These are phyloP conservation scores for Fonsecaea erecta DNA, from an alignment of 2,329 filamentous ascomycete genomes.

Conservation along the genomic window DNA sequence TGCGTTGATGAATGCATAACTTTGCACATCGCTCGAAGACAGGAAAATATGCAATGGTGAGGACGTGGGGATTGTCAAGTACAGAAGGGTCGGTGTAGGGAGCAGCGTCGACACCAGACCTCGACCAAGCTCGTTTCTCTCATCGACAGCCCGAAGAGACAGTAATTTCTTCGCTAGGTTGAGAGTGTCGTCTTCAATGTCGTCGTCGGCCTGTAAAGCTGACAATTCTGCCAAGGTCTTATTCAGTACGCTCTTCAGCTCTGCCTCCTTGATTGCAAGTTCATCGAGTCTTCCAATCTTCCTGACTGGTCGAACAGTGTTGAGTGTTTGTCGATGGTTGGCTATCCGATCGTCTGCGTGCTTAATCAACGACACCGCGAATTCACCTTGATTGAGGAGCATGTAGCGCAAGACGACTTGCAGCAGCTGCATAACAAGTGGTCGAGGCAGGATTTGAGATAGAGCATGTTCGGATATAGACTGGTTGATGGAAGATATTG, in stretches of 20 bases:
- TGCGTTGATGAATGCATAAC: slow-evolving; percentile 82
- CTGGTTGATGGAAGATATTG: slow-evolving; percentile 75
- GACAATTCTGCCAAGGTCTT: slow-evolving; percentile 80
- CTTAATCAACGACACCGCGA: slow-evolving; percentile 81
- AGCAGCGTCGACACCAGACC: slow-evolving; percentile 58
- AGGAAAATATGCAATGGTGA: slow-evolving; percentile 89
- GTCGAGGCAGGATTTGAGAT: slow-evolving; percentile 77
- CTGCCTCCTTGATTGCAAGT: slow-evolving; percentile 80
- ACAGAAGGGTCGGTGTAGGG: slow-evolving; percentile 72
- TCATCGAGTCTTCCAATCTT: slow-evolving; percentile 54
- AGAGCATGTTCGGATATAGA: slow-evolving; percentile 83
- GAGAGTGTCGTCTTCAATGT: slow-evolving; percentile 72
- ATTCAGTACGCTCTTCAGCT: slow-evolving; percentile 75
- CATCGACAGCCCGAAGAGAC: slow-evolving; percentile 66
- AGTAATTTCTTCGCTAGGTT: slow-evolving; percentile 81
- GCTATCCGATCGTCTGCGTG: slow-evolving; percentile 81
- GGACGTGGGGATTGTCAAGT: slow-evolving; percentile 72
- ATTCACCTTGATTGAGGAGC: slow-evolving; percentile 84
- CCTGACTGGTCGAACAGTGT: slow-evolving; percentile 45
- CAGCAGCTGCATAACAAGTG: slow-evolving; percentile 76
- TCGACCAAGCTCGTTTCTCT: slow-evolving; percentile 39
- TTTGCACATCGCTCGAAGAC: slow-evolving; percentile 72
- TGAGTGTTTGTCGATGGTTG: slow-evolving; percentile 65
- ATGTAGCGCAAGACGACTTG: slow-evolving; percentile 84
- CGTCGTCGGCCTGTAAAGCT: slow-evolving; percentile 78